These are phyloP conservation scores for Ambispora gerdemannii DNA, from an alignment of 192 early-diverging fungal species.

Conservation along the genomic window DNA sequence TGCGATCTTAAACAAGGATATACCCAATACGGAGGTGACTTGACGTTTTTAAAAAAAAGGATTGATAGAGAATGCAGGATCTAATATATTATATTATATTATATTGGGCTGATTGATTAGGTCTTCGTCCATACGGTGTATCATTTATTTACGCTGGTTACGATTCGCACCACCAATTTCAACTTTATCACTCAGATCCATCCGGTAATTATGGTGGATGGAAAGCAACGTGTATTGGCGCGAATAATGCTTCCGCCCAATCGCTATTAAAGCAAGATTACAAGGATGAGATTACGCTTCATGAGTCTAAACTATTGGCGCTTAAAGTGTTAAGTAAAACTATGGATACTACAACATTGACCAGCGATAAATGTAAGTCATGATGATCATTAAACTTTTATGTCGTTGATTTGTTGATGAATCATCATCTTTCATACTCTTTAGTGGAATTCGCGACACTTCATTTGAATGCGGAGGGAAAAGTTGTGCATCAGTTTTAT, in stretches of 20 bases:
- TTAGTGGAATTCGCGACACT: constrained; percentile 92
- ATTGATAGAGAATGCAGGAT: background rate
- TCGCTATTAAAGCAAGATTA: constrained; percentile 96
- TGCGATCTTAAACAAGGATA: constrained; percentile 99
- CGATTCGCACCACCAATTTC: constrained; percentile 88
- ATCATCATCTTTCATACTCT: background rate
- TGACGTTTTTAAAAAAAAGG: too few relatives aligned
- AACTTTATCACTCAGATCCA: constrained; percentile 97
- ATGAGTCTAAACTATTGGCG: constrained; percentile 88
- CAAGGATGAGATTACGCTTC: constrained; percentile 81
- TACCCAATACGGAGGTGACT: constrained; percentile 87
- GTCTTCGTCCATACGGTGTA: constrained; percentile 97
- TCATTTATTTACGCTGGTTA: constrained; percentile 97
- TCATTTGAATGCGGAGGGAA: constrained; percentile 50
- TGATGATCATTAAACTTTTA: constrained; percentile 12
- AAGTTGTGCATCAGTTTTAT: constrained; percentile 65
- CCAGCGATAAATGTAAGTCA: constrained; percentile 84
- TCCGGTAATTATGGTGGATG: constrained; percentile 99
- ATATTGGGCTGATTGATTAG: constrained; percentile 3
- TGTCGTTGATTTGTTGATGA: background rate
- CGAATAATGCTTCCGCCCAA: constrained; percentile 87
- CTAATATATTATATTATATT: background rate
- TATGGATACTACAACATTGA: constrained; percentile 90
- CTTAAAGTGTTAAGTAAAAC: constrained; percentile 95
- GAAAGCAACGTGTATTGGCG: constrained; percentile 98